A percentile compares a stretch with the other conserved stretches of the same genome.
These are phyloP conservation scores for Prunus mume DNA, from an alignment of 306 rosid genomes.

Conservation along the genomic window DNA sequence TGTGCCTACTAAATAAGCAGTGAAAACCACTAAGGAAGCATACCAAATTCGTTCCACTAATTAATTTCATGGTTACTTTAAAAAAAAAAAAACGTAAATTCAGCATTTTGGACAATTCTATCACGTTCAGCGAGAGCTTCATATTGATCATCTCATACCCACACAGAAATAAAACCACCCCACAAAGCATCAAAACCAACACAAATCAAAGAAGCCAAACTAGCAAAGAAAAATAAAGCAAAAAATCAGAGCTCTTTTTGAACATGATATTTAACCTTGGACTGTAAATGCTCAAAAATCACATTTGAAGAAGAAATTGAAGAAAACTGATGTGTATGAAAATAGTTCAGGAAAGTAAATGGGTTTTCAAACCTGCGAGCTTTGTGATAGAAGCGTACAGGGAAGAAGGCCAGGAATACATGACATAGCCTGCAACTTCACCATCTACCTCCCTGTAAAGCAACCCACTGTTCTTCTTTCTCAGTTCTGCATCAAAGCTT, in stretches of 20 bases:
- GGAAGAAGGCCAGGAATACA: conserved; percentile 90
- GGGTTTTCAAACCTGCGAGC: conserved; percentile 74
- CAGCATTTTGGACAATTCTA: not conserved
- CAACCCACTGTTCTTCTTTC: conserved; percentile 70
- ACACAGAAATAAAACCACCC: too few relatives aligned
- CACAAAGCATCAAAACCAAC: not conserved
- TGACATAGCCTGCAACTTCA: conserved; percentile 65
- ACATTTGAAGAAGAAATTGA: not conserved
- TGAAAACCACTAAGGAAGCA: not conserved
- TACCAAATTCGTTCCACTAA: not conserved
- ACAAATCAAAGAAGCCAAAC: not conserved
- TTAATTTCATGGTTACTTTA: not conserved
- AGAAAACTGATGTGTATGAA: not conserved
- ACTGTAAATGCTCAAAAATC: not conserved
- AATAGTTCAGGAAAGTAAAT: not conserved
- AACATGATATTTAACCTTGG: not conserved
- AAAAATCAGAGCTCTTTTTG: not conserved
- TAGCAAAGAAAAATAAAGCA: not conserved
- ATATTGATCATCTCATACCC: too few relatives aligned
- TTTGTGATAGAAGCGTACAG: conserved; percentile 70
- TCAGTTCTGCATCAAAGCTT: conserved; percentile 64
- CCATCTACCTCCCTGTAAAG: conserved; percentile 52
- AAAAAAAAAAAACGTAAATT: too few relatives aligned
- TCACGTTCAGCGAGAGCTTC: too few relatives aligned
- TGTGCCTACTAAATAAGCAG: not conserved